phyloP scores from a whole-genome alignment of 2,329 filamentous ascomycete species.

The Neonectria faginata region DNA sequence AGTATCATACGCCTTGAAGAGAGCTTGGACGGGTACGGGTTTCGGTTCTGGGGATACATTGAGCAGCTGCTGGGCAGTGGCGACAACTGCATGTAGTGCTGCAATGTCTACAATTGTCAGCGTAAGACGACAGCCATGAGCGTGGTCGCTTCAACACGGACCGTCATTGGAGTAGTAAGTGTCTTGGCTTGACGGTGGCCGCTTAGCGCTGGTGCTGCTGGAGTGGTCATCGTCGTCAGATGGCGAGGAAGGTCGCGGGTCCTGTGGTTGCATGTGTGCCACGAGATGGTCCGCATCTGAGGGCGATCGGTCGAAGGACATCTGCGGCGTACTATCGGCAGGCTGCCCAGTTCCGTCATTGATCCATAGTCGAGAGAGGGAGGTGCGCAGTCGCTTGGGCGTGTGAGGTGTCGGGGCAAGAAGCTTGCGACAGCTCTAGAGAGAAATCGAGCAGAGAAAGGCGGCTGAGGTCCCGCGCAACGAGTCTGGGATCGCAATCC shows the following conservation, averaged over 20 bases:
- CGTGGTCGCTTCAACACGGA: slow-evolving; percentile 43
- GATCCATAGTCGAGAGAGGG: slow-evolving; percentile 48
- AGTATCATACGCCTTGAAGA: slow-evolving; percentile 84
- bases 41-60: slow-evolving; percentile 68
- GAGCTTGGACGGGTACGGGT: slow-evolving; percentile 77
- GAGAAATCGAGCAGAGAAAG: neutral
- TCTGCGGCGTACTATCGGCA: slow-evolving; percentile 45
- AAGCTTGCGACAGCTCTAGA: slow-evolving; percentile 21
- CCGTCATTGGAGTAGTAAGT: slow-evolving; percentile 72
- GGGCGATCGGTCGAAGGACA: slow-evolving; percentile 36
- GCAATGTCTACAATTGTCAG: slow-evolving; percentile 74
- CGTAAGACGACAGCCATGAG: neutral
- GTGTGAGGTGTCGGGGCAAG: slow-evolving; percentile 1
- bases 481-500: neutral
- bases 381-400: slow-evolving; percentile 26
- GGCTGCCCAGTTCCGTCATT: slow-evolving; percentile 47
- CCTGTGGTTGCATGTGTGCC: slow-evolving; percentile 46
- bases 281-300: slow-evolving; percentile 42
- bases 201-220: slow-evolving; percentile 46
- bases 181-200: slow-evolving; percentile 46
- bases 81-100: slow-evolving; percentile 81
- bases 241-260: slow-evolving; percentile 37
- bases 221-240: slow-evolving; percentile 47
- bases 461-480: neutral
- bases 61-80: slow-evolving; percentile 74